Evolutionary conservation across 768 basidiomycete genomes (phyloP), one percentile per base, ranked within the genome.

Genomic region (Wakefieldia striispora): DNA sequence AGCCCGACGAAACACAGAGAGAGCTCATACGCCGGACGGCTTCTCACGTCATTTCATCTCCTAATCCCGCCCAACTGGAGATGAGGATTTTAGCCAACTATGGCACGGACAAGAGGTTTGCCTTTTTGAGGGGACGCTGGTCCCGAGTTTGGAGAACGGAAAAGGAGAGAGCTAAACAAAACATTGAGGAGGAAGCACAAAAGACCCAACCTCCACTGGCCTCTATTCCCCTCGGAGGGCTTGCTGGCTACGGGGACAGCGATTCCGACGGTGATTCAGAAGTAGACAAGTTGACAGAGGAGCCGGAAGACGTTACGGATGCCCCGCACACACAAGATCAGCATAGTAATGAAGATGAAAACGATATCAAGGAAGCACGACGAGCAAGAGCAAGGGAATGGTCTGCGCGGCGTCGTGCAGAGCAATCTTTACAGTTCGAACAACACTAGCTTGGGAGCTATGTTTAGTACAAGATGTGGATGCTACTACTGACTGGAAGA

Each of bases 11-110:
- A 14, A 20, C 69, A 0, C 82, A 86, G 57, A 73, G 64, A 42
- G 77, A 79, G 3, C 74, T 94, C 11, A 93, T 97, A 83, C 68
- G 71, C 11, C 80, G 84, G 45, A 95, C 92, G 0, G 88, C 88
- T 0, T 55, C 63, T 12, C 88, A 91, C 51, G 68, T 95, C 27
- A 61, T 77, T 21, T 68, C 80, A 7, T 87, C 91, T 1, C 81
- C 85, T 2, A 92, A 94, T 59, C 79, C 89, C 14, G 80, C 84
- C 0, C 83, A 92, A 54, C 75, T 95, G 20, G 91, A 94, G 65
- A 83, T 93, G 77, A 81, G 92, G 6, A 93, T 97, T 58, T 72
- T 95, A 14, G 85, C 93, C 10, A 92, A 95, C 57, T 80, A 95
- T 60, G 86, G 90, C 0, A 70, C 74, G 12, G 91, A 95, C 63